Evolutionary conservation across 2,329 filamentous ascomycete genomes (phyloP).

Genomic region (Harringtonia lauricola): DNA sequence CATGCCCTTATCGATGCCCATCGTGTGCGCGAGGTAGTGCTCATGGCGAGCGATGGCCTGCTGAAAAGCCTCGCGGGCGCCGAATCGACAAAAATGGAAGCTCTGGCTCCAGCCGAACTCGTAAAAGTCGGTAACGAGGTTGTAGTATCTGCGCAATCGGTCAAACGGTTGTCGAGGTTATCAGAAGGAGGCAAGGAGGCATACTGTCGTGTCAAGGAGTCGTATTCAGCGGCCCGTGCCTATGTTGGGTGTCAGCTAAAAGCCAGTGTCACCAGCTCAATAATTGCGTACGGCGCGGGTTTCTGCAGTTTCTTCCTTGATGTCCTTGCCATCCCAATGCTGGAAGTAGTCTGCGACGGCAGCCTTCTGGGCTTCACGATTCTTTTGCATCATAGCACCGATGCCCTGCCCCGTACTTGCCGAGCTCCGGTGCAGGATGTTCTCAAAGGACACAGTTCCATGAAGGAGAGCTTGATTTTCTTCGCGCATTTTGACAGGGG

Average conservation of each 20-base stretch:
- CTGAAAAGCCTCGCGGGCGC: conserved; percentile 72
- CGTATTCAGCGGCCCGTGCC: not conserved
- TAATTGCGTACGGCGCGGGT: too few relatives aligned
- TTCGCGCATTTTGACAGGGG: not conserved
- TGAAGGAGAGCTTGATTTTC: not conserved
- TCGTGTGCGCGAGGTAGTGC: conserved; percentile 89
- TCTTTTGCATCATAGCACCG: not conserved
- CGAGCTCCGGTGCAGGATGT: not conserved
- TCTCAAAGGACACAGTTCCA: not conserved
- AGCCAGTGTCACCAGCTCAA: too few relatives aligned
- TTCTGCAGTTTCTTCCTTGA: conserved; percentile 11
- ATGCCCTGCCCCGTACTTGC: not conserved
- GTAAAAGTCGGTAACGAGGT: conserved; percentile 90
- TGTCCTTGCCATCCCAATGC: conserved; percentile 84
- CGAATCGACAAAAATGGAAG: conserved; percentile 97
- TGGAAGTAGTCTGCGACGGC: conserved; percentile 91
- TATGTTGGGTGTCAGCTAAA: too few relatives aligned
- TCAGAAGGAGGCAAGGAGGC: too few relatives aligned
- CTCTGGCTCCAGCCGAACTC: conserved; percentile 95
- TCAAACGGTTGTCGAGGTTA: too few relatives aligned
- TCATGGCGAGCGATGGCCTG: conserved; percentile 94
- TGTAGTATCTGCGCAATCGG: conserved; percentile 87
- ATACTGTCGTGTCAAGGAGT: not conserved
- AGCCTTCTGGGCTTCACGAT: conserved; percentile 56
- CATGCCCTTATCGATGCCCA: conserved; percentile 77